Percentiles rank a stretch among this genome's conserved stretches.
Evolutionary conservation across 805 yeast genomes (phyloP).

Genomic region (Citeromyces matritensis): DNA sequence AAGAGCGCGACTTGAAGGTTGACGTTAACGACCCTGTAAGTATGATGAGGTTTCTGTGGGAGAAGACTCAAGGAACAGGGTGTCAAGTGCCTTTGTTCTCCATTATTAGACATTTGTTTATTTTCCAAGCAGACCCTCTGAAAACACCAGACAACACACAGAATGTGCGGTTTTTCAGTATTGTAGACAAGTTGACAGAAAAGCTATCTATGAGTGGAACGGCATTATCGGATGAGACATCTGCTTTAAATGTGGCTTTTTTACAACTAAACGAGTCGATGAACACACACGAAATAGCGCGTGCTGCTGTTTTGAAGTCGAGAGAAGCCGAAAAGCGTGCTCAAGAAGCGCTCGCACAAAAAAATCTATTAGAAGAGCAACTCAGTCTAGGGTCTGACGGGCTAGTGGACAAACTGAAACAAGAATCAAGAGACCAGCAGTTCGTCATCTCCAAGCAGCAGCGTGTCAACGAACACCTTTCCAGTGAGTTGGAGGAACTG

Average conservation of each 20-base stretch:
- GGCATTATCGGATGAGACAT: slow-evolving; percentile 36
- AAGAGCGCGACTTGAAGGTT: slow-evolving; percentile 23
- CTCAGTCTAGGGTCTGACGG: slow-evolving; percentile 60
- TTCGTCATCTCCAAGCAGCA: slow-evolving; percentile 42
- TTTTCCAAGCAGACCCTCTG: slow-evolving; percentile 30
- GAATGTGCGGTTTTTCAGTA: slow-evolving; percentile 32
- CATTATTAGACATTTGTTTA: slow-evolving; percentile 50
- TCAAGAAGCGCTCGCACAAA: slow-evolving; percentile 26
- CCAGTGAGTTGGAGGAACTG: slow-evolving; percentile 45
- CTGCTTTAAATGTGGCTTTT: slow-evolving; percentile 65
- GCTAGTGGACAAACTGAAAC: slow-evolving; percentile 39
- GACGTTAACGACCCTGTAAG: slow-evolving; percentile 64
- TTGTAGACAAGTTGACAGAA: slow-evolving; percentile 39
- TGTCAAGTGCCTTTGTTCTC: slow-evolving; percentile 46
- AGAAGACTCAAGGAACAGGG: slow-evolving; percentile 37
- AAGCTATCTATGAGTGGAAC: slow-evolving; percentile 30
- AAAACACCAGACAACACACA: slow-evolving; percentile 21
- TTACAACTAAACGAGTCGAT: slow-evolving; percentile 57
- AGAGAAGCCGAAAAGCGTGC: slow-evolving; percentile 21
- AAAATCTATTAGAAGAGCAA: slow-evolving; percentile 13
- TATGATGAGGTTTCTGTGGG: slow-evolving; percentile 42
- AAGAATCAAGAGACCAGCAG: slow-evolving; percentile 51
- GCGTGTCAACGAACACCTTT: slow-evolving; percentile 43
- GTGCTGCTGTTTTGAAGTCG: slow-evolving; percentile 42
- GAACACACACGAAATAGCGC: slow-evolving; percentile 77